phyloP scores from a whole-genome alignment of 2,329 filamentous ascomycete genomes.

The Aurifilum marmelostoma region DNA sequence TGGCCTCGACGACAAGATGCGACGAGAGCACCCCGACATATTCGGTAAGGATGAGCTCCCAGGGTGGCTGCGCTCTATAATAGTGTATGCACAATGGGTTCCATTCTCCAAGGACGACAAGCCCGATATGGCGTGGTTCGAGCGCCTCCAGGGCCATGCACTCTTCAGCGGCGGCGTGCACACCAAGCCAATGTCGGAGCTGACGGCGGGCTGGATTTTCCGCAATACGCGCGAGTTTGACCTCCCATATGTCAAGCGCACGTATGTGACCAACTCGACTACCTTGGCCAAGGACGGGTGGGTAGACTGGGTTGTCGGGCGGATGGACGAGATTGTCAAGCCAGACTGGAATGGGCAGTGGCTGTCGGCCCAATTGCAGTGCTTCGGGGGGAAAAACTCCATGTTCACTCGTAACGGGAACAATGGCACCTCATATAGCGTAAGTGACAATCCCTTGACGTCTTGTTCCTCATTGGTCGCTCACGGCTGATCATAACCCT shows the following conservation, averaged over 20 bases:
- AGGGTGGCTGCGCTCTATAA: conserved; percentile 45
- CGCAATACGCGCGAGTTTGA: conserved; percentile 50
- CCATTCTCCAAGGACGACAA: conserved; percentile 42
- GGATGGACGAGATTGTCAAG: conserved; percentile 44
- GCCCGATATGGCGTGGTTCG: conserved; percentile 45
- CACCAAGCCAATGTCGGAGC: conserved; percentile 48
- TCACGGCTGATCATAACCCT: neutral
- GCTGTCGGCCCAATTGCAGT: conserved; percentile 50
- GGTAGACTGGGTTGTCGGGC: conserved; percentile 42
- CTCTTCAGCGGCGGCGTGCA: conserved; percentile 38
- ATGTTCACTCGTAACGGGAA: conserved; percentile 44
- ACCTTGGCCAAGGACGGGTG: conserved; percentile 45
- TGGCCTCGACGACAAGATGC: conserved; percentile 42
- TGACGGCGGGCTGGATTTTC: conserved; percentile 52
- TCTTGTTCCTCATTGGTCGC: neutral
- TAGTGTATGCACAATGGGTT: conserved; percentile 54
- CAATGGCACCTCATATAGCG: conserved; percentile 51
- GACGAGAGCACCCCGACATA: conserved; percentile 41
- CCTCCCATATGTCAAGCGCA: conserved; percentile 52
- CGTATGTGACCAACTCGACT: conserved; percentile 47
- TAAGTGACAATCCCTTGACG: neutral
- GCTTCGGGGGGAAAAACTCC: conserved; percentile 49
- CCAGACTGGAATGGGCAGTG: conserved; percentile 42
- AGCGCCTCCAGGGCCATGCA: conserved; percentile 39
- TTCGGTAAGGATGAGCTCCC: conserved; percentile 42